phyloP scores from a whole-genome alignment of 768 basidiomycete species.

The Suillus occidentalis region DNA sequence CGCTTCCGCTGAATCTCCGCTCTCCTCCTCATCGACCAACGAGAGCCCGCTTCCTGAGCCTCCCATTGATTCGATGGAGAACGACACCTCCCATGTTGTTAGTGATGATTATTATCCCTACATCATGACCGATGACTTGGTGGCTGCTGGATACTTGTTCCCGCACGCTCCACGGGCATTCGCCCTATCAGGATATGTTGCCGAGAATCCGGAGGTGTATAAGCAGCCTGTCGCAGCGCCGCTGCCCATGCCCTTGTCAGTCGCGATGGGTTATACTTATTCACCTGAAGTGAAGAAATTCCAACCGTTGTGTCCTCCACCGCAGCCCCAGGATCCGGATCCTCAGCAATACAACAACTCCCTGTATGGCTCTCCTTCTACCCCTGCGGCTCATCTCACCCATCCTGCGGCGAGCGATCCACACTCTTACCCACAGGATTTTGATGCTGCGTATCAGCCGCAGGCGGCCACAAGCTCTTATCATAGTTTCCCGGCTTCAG shows the following conservation, averaged over 20 bases:
- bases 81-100: slow-evolving; percentile 26
- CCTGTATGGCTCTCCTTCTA: slow-evolving; percentile 12
- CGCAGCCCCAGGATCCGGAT: slow-evolving; percentile 29
- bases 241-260: slow-evolving; percentile 31
- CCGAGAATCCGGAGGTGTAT: slow-evolving; percentile 27
- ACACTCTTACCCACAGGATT: slow-evolving; percentile 25
- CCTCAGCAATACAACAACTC: slow-evolving; percentile 20
- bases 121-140: slow-evolving; percentile 24
- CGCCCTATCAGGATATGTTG: slow-evolving; percentile 23
- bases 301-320: slow-evolving; percentile 35
- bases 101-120: slow-evolving; percentile 32
- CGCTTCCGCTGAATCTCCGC: slow-evolving; percentile 37
- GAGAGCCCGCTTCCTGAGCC: slow-evolving; percentile 41
- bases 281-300: slow-evolving; percentile 35
- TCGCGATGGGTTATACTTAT: slow-evolving; percentile 34
- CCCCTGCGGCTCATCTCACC: slow-evolving; percentile 14
- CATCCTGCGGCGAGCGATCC: slow-evolving; percentile 15
- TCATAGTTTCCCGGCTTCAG: slow-evolving; percentile 19
- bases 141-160: slow-evolving; percentile 23
- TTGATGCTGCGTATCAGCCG: slow-evolving; percentile 27
- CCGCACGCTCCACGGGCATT: slow-evolving; percentile 23
- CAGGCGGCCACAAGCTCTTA: slow-evolving; percentile 25
- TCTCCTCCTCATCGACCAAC: slow-evolving; percentile 40
- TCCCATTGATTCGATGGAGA: slow-evolving; percentile 35
- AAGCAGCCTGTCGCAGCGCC: slow-evolving; percentile 35